Evolutionary conservation across 2,329 filamentous ascomycete genomes (phyloP), one percentile per base, ranked within the genome.

Genomic region (Emmonsia crescens): DNA sequence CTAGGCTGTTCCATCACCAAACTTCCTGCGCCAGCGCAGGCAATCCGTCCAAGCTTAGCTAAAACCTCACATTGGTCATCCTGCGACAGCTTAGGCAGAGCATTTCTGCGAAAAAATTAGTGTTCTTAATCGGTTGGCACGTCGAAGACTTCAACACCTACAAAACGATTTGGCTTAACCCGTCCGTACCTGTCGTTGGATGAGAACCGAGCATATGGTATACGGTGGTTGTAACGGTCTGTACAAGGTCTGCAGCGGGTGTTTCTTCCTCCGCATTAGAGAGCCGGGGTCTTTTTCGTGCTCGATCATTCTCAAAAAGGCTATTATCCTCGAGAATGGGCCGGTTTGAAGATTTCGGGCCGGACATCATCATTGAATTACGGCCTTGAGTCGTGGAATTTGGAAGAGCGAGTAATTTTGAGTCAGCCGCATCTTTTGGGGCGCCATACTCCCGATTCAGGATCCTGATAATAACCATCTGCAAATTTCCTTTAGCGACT

Each of bases 21-120:
- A 6, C 76, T 79, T 38, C 76, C 75, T 61, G 82, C 79, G 16
- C 78, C 75, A 19, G 80, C 81, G 70, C 86, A 89, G 21, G 82
- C 77, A 56, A 85, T 71, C 57, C 78, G 79, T 2, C 85, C 83
- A 16, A 91, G 69, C 12, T 80, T 70, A 44, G 83, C 75, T 48
- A 89, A 74, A 9, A 80, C 73, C 40, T 77, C 76, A 66, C 80
- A 83, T 68, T 83, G 81, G 29, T 79, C 74, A 8, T 73, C 63
- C 62, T 85, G 81, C 19, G 77, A 66, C 4, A 84, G 71, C 16
- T 72, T 69, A 14, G 76, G 67, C 68, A 85, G 85, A 27, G 69
- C 69, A 62, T 69, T 62, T 61, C 78, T 77, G 68, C 63, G 55
- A 64, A 61, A 57, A 59, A 59, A 49, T 65, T 57, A 63, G 65